phyloP scores from a whole-genome alignment of 345 rosid species.

The Hibiscus tridactylites region DNA sequence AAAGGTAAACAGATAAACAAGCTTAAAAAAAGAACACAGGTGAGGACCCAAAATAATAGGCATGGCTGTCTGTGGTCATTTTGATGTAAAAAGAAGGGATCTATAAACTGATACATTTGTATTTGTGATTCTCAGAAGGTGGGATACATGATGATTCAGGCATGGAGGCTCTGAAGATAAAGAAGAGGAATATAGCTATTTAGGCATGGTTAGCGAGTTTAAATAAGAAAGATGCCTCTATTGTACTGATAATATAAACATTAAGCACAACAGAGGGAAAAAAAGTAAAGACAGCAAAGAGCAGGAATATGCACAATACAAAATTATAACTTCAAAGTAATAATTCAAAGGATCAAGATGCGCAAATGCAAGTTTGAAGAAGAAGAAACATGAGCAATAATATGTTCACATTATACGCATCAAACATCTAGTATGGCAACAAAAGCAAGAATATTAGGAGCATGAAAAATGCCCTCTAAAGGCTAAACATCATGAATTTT shows the following conservation, averaged over 20 bases:
- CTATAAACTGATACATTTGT: too few species aligned
- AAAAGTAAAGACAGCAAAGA: not conserved
- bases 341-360: not conserved
- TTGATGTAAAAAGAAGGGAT: too few species aligned
- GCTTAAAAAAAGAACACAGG: too few species aligned
- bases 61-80: too few species aligned
- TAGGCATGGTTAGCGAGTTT: not conserved
- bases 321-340: not conserved
- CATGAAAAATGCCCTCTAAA: not conserved
- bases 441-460: not conserved
- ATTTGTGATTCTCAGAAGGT: not conserved
- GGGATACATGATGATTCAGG: not conserved
- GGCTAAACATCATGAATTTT: not conserved
- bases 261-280: not conserved
- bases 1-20: not conserved
- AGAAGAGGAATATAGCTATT: not conserved
- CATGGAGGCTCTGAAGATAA: not conserved
- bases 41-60: not conserved
- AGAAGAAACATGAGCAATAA: not conserved
- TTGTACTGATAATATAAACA: not conserved
- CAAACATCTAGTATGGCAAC: not conserved
- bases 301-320: not conserved
- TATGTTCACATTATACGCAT: not conserved
- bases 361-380: too few species aligned
- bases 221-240: not conserved